Conservation (phyloP, 2,329 filamentous ascomycete species). For the Colletotrichum costaricense region DNA sequence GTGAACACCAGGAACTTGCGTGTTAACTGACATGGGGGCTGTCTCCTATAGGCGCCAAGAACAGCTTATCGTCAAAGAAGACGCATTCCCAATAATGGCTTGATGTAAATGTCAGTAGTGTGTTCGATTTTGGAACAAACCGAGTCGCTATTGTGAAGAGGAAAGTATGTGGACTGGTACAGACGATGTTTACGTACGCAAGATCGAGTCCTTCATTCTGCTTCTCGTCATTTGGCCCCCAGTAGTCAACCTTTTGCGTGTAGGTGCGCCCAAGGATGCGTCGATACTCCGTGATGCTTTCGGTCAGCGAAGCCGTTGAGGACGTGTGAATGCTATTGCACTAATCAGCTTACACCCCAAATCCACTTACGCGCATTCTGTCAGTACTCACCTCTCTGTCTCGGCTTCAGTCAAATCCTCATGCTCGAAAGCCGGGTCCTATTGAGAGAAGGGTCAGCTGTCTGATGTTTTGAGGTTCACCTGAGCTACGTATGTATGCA, state of each 20-base stretch:
- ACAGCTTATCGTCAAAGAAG: background rate
- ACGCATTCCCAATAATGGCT: background rate
- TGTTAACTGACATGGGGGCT: background rate
- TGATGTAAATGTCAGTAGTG: background rate
- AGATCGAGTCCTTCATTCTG: background rate
- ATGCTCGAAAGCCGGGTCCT: background rate
- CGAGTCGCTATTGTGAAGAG: background rate
- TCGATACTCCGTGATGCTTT: background rate
- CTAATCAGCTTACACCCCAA: background rate
- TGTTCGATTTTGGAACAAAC: too few relatives aligned
- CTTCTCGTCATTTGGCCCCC: background rate
- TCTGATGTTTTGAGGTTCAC: background rate
- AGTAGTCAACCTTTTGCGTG: background rate
- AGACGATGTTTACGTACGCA: background rate
- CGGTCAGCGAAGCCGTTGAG: background rate
- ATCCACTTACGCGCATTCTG: background rate
- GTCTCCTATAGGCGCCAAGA: background rate
- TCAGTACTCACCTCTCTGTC: background rate
- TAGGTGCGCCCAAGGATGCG: background rate
- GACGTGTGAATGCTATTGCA: background rate
- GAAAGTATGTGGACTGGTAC: too few relatives aligned
- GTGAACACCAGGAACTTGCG: background rate
- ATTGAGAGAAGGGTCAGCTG: background rate
- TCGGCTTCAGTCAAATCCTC: background rate
- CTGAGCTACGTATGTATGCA: background rate